These are phyloP conservation scores for Lizanozyma gosingica DNA, from an alignment of 1,139 yeast species.

Conservation along the genomic window DNA sequence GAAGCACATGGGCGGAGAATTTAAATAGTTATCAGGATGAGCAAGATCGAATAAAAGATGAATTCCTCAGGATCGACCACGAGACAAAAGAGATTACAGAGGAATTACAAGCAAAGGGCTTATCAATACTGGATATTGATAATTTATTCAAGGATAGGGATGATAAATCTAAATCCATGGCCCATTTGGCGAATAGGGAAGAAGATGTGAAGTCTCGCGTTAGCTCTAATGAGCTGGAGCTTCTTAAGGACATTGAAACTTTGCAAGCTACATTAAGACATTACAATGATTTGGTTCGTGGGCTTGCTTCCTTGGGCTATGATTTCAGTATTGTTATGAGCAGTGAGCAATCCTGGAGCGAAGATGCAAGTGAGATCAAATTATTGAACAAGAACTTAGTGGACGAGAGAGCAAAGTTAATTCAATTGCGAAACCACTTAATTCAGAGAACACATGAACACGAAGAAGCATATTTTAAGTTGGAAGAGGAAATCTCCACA, in stretches of 20 bases:
- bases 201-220: slow-evolving; percentile 27
- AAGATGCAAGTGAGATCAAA: background rate
- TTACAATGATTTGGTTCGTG: slow-evolving; percentile 28
- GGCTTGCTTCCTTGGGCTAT: background rate
- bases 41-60: slow-evolving; percentile 36
- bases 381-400: background rate
- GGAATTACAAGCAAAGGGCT: slow-evolving; percentile 45
- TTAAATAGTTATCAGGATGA: slow-evolving; percentile 49
- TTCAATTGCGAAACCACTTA: background rate
- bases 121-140: slow-evolving; percentile 56
- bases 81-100: slow-evolving; percentile 40
- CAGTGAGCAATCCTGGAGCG: background rate
- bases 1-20: slow-evolving; percentile 54
- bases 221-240: slow-evolving; percentile 37
- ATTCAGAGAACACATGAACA: background rate
- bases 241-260: slow-evolving; percentile 40
- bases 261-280: slow-evolving; percentile 44
- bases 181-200: slow-evolving; percentile 34
- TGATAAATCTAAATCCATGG: slow-evolving; percentile 47
- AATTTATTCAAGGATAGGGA: slow-evolving; percentile 54
- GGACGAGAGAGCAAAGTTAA: background rate
- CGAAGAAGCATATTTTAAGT: background rate
- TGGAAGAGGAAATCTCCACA: background rate
- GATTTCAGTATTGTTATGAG: background rate
- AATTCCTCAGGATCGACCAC: slow-evolving; percentile 30